Percentiles rank a stretch among this genome's conserved stretches.
Conservation (phyloP, 2,329 filamentous ascomycete species). For the Penicillium glabrum region DNA sequence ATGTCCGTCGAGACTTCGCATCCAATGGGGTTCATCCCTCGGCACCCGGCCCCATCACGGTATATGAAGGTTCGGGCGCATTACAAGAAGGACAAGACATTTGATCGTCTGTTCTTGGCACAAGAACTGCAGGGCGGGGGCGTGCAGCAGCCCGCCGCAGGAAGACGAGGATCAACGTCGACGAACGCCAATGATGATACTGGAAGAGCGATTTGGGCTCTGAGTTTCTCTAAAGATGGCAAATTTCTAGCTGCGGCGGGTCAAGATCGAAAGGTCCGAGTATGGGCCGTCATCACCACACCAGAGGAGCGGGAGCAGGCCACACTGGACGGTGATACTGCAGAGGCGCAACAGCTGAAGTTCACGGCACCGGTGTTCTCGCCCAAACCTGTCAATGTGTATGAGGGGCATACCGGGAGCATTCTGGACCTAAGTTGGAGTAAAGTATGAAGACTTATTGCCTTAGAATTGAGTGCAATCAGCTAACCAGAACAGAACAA, state of each 20-base stretch:
- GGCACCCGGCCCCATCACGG: slow-evolving; percentile 81
- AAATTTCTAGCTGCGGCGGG: slow-evolving; percentile 89
- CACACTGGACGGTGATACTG: slow-evolving; percentile 62
- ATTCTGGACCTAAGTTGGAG: slow-evolving; percentile 95
- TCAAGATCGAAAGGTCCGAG: slow-evolving; percentile 78
- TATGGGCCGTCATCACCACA: slow-evolving; percentile 86
- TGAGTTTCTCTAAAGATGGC: slow-evolving; percentile 90
- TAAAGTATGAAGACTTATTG: slow-evolving; percentile 56
- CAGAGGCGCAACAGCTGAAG: slow-evolving; percentile 51
- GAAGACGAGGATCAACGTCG: slow-evolving; percentile 31
- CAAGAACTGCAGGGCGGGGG: slow-evolving; percentile 76
- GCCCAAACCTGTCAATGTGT: slow-evolving; percentile 74
- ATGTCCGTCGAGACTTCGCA: slow-evolving; percentile 79
- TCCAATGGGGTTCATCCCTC: slow-evolving; percentile 77
- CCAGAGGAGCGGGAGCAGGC: slow-evolving; percentile 73
- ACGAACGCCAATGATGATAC: slow-evolving; percentile 28
- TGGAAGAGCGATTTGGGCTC: slow-evolving; percentile 79
- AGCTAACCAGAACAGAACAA: slow-evolving; percentile 63
- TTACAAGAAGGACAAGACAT: slow-evolving; percentile 78
- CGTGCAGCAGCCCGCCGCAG: slow-evolving; percentile 28
- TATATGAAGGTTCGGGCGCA: slow-evolving; percentile 84
- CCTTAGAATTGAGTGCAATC: background rate
- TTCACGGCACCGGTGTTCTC: slow-evolving; percentile 90
- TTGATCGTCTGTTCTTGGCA: slow-evolving; percentile 84
- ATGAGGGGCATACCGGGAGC: slow-evolving; percentile 78